Evolutionary conservation across 805 yeast genomes (phyloP).

Genomic region (Yarrowia osloensis): DNA sequence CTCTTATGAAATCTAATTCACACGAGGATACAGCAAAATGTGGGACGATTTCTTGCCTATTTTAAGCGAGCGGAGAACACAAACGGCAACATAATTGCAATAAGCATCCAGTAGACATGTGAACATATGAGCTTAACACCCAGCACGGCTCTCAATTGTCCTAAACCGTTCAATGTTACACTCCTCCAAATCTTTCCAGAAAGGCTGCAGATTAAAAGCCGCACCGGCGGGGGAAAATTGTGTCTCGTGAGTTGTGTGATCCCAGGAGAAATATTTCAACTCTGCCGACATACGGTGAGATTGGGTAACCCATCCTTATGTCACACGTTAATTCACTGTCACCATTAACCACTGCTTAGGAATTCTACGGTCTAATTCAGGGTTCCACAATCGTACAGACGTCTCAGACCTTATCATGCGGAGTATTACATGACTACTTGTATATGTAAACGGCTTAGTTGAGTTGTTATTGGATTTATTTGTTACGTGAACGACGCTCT

Average conservation of each 20-base stretch:
- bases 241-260: no score
- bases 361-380: neutral
- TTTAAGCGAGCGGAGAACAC: neutral
- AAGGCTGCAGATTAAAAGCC: neutral
- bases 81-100: neutral
- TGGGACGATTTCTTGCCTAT: neutral
- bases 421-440: no score
- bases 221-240: no score
- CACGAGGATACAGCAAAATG: neutral
- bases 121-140: neutral
- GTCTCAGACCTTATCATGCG: no score
- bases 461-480: no score
- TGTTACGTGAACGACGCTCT: no score
- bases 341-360: no score
- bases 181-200: neutral
- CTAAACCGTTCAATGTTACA: neutral
- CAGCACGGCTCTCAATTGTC: neutral
- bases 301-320: no score
- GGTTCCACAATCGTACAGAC: neutral
- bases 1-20: slow-evolving; percentile 2
- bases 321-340: no score
- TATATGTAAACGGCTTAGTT: no score
- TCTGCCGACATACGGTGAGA: no score
- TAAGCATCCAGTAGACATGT: neutral
- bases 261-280: no score